phyloP scores from a whole-genome alignment of 2,329 filamentous ascomycete species.

The Tolypocladium capitatum region DNA sequence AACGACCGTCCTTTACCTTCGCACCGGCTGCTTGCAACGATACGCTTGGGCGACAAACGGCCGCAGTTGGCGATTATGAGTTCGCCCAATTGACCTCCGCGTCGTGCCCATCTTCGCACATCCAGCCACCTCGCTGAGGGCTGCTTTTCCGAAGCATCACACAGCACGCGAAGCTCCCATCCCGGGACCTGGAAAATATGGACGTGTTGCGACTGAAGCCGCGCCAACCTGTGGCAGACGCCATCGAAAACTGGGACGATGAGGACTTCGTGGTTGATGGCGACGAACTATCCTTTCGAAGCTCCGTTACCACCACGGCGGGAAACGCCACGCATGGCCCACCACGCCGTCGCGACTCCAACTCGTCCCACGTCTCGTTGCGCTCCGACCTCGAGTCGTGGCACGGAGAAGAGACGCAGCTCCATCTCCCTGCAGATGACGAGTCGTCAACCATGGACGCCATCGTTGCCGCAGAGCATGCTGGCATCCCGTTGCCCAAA shows the following conservation, averaged over 20 bases:
- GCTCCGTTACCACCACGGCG: constrained; percentile 26
- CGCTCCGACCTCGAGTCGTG: constrained; percentile 70
- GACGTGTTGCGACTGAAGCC: constrained; percentile 41
- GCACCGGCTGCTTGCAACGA: not conserved
- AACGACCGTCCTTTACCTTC: not conserved
- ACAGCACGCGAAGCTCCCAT: constrained; percentile 2
- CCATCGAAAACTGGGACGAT: constrained; percentile 68
- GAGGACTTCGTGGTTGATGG: constrained; percentile 60
- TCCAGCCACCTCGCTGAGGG: not conserved
- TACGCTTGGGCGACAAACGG: not conserved
- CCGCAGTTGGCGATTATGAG: constrained; percentile 9
- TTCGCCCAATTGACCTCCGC: constrained; percentile 7
- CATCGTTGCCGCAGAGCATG: constrained; percentile 73
- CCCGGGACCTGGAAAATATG: constrained; percentile 25
- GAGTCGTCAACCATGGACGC: constrained; percentile 73
- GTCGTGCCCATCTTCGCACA: constrained; percentile 1
- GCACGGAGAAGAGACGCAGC: constrained; percentile 71
- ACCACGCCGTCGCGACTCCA: constrained; percentile 54
- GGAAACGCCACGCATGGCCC: constrained; percentile 6
- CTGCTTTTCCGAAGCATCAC: not conserved
- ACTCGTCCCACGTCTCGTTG: constrained; percentile 70
- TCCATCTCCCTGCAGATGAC: constrained; percentile 74
- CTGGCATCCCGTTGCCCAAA: constrained; percentile 79
- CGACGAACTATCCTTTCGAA: constrained; percentile 49
- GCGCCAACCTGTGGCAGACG: constrained; percentile 40